Percentiles rank a stretch among this genome's conserved stretches.
Conservation (phyloP, 441 rosid species). For the Sinapis alba region DNA sequence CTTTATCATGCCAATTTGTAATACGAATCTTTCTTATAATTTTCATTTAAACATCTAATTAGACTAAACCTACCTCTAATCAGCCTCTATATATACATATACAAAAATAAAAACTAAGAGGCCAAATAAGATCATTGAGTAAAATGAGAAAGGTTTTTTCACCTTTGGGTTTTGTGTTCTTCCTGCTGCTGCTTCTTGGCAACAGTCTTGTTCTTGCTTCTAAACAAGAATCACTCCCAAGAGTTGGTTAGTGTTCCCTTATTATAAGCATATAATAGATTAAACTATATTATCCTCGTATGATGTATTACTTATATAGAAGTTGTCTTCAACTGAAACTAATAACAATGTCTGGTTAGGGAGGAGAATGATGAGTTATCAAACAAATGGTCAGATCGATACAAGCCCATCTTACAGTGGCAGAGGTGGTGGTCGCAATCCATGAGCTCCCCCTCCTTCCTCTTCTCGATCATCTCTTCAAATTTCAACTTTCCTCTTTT, state of each 20-base stretch:
- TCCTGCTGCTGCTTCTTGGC: constrained; percentile 16
- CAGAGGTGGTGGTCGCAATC: constrained; percentile 22
- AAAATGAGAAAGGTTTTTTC: constrained; percentile 10
- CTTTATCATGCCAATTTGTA: neutral
- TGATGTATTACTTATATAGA: neutral
- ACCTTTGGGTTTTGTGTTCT: constrained; percentile 20
- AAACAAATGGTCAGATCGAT: constrained; percentile 28
- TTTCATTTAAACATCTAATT: neutral
- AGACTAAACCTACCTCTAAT: neutral
- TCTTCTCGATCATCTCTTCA: neutral
- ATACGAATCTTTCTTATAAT: neutral
- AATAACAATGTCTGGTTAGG: neutral
- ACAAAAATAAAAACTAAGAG: neutral
- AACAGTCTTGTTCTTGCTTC: constrained; percentile 27
- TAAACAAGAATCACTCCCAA: constrained; percentile 17
- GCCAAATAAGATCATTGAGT: neutral
- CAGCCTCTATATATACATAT: neutral
- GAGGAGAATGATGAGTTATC: constrained; percentile 15
- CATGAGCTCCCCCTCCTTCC: neutral
- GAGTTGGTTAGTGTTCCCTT: constrained; percentile 12
- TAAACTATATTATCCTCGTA: neutral
- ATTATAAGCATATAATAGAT: neutral
- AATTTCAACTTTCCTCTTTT: neutral
- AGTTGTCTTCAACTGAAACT: neutral
- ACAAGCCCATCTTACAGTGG: constrained; percentile 29